Evolutionary conservation across 129 eudicot genomes (phyloP), one percentile per base, ranked within the genome.

Genomic region (Pittosporum tobira): DNA sequence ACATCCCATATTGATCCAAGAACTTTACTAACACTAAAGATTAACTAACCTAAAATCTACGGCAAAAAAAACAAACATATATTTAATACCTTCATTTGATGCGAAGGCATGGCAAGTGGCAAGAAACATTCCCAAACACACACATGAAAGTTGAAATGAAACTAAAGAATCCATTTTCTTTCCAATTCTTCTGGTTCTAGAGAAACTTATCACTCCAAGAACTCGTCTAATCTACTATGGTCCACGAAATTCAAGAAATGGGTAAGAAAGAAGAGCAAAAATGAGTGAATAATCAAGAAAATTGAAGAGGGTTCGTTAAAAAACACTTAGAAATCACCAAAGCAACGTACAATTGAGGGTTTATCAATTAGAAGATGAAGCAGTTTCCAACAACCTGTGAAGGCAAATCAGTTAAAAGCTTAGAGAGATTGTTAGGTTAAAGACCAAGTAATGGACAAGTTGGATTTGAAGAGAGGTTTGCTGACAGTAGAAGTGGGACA

Each of bases 381-480:
- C n/a, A n/a, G n/a, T 66, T 68, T 63, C 54, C 64, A 64, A 77
- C 74, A 56, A 77, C 76, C 81, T 61, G 45, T 34, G 67, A 65
- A 67, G 71, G 45, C 34, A 68, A 63, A 62, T 43, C 44, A 67
- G 71, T 55, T 25, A 42, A 61, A 59, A 59, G 54, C 42, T 51
- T 43, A 65, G 1, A 24, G 3, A 37, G 44, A 55, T 24, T 29
- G 42, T 59, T 74, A 62, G 58, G 44, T 69, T 44, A 49, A 62
- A 53, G 14, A 30, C 40, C 40, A 11, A 57, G 46, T 8, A 19
- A 51, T 27, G 43, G 57, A 61, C 73, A 75, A 68, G 83, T 80
- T 86, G 67, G 80, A 74, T 67, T 75, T 57, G 59, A 86, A 88
- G 81, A 55, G 83, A 84, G 72, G 82, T 66, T 76, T 72, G 81